A percentile compares a stretch with the other conserved stretches of the same genome.
Conservation (phyloP, 2,329 filamentous ascomycete species). For the Didymellaceae sp. region DNA sequence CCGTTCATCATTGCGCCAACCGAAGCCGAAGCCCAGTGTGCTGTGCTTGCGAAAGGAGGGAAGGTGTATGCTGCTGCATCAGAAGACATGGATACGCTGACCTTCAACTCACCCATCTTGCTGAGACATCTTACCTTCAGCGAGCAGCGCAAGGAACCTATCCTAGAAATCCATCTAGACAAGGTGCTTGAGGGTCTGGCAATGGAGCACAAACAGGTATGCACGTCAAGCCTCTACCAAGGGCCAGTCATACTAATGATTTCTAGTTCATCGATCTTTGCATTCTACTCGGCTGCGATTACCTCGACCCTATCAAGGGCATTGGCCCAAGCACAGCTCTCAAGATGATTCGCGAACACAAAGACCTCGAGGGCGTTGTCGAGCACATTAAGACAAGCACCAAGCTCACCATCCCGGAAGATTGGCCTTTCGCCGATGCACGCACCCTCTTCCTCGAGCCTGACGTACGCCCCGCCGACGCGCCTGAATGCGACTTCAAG, state of each 20-base stretch:
- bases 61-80: conserved; percentile 97
- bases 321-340: conserved; percentile 90
- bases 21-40: conserved; percentile 96
- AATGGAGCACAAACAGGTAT: conserved; percentile 86
- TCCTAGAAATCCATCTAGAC: conserved; percentile 90
- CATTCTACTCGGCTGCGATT: conserved; percentile 96
- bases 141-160: conserved; percentile 96
- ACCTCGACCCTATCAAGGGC: conserved; percentile 95
- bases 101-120: conserved; percentile 90
- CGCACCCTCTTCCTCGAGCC: conserved; percentile 90
- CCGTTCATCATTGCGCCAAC: conserved; percentile 95
- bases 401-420: conserved; percentile 81
- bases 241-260: neutral
- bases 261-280: conserved; percentile 93
- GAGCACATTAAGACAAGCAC: conserved; percentile 78
- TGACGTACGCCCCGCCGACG: conserved; percentile 82
- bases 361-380: conserved; percentile 84
- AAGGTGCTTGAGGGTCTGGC: conserved; percentile 84
- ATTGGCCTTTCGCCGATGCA: conserved; percentile 94
- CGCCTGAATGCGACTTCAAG: conserved; percentile 93
- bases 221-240: neutral
- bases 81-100: conserved; percentile 98
- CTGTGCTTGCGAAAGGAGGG: conserved; percentile 82
- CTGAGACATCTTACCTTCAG: conserved; percentile 94
- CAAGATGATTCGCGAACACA: conserved; percentile 92